Percentiles rank a stretch among this genome's conserved stretches.
Evolutionary conservation across 352 stramenopile genomes (phyloP).

Genomic region (Globisporangium recalcitrans): DNA sequence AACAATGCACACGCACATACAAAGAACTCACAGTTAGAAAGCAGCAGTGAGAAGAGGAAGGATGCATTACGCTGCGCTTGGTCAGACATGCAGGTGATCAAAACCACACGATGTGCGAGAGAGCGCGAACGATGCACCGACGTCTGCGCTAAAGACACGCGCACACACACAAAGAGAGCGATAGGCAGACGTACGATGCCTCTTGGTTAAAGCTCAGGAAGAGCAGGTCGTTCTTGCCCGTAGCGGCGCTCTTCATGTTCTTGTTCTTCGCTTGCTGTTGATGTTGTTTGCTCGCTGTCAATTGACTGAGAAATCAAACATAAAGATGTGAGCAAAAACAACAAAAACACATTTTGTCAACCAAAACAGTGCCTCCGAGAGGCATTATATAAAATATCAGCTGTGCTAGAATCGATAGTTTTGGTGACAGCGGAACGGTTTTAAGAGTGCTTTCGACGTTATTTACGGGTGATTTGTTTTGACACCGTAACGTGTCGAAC

Average conservation of each 20-base stretch:
- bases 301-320: not conserved
- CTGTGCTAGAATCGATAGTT: too few species aligned
- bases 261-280: not conserved
- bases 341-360: too few species aligned
- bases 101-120: not conserved
- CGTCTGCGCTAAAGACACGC: not conserved
- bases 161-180: not conserved
- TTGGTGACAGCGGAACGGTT: too few species aligned
- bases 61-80: not conserved
- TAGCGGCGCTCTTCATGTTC: conserved; percentile 38
- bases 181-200: conserved; percentile 54
- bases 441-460: too few species aligned
- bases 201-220: conserved; percentile 92
- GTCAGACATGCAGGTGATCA: not conserved
- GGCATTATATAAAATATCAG: too few species aligned
- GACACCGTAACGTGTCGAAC: too few species aligned
- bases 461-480: too few species aligned
- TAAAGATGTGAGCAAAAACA: too few species aligned
- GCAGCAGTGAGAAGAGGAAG: not conserved
- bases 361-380: not conserved
- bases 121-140: not conserved
- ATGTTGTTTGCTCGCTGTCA: not conserved
- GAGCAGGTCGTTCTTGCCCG: conserved; percentile 60
- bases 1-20: not conserved
- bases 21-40: conserved; percentile 1